Percentiles rank a stretch among this genome's conserved stretches.
These are phyloP conservation scores for Erodium maritimum DNA, from an alignment of 345 rosid species.

Conservation along the genomic window DNA sequence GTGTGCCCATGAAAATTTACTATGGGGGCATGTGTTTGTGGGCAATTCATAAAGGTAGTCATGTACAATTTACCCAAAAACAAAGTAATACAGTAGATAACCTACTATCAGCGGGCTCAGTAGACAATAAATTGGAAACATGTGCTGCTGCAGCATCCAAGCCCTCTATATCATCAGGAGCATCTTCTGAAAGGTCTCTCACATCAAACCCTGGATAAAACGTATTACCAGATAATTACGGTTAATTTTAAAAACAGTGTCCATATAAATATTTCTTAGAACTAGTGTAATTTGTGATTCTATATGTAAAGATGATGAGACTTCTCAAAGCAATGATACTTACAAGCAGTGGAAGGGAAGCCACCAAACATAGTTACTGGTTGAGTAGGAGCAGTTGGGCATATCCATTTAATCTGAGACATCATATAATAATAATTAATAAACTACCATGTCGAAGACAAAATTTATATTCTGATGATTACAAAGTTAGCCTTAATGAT, in stretches of 20 bases:
- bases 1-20: too few species aligned
- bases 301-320: not conserved
- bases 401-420: constrained; percentile 92
- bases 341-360: constrained; percentile 95
- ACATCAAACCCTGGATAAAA: constrained; percentile 80
- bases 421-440: constrained; percentile 3
- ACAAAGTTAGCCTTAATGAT: constrained; percentile 1
- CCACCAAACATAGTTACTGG: constrained; percentile 88
- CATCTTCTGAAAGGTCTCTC: constrained; percentile 71
- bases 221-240: not conserved
- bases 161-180: constrained; percentile 77
- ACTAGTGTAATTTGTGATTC: not conserved
- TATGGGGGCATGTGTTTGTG: too few species aligned
- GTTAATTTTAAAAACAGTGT: not conserved
- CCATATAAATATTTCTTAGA: not conserved
- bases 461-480: not conserved
- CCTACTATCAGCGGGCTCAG: constrained; percentile 93
- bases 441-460: constrained; percentile 5
- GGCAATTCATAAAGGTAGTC: too few species aligned
- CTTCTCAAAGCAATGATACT: constrained; percentile 21
- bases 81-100: constrained; percentile 13
- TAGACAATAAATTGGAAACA: constrained; percentile 79
- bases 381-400: constrained; percentile 95
- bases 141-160: constrained; percentile 89
- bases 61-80: too few species aligned